Conservation (phyloP, 345 rosid genomes). For the Eucalyptus curtisii region DNA sequence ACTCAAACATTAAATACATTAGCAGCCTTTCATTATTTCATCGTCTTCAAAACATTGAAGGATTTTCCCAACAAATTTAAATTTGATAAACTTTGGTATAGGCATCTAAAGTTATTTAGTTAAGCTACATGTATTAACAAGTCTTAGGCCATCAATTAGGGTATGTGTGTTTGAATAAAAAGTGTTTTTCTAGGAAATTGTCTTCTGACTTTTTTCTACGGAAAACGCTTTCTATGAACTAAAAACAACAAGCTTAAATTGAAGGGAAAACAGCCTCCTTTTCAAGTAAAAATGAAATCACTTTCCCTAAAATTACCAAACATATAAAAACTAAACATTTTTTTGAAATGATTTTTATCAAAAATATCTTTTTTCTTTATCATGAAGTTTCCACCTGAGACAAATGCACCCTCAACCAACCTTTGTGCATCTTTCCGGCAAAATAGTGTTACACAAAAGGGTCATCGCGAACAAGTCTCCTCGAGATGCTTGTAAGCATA, state of each 20-base stretch:
- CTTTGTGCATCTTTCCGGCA: not conserved
- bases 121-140: not conserved
- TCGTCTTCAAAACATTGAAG: not conserved
- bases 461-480: not conserved
- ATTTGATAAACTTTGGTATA: not conserved
- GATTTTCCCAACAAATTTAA: not conserved
- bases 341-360: too few relatives aligned
- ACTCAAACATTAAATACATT: not conserved
- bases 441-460: not conserved
- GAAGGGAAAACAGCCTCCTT: not conserved
- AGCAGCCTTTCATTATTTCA: fast-evolving
- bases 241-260: too few relatives aligned
- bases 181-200: not conserved
- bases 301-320: not conserved
- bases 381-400: not conserved
- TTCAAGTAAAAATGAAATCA: not conserved
- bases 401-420: not conserved
- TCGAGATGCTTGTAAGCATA: not conserved
- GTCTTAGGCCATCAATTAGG: not conserved
- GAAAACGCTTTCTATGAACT: not conserved
- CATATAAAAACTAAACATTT: too few relatives aligned
- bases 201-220: fast-evolving
- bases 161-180: not conserved
- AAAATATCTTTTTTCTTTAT: too few relatives aligned
- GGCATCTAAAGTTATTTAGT: not conserved